Evolutionary conservation across 2,329 filamentous ascomycete species (phyloP).

Genomic region (Penicillium sumatraense): DNA sequence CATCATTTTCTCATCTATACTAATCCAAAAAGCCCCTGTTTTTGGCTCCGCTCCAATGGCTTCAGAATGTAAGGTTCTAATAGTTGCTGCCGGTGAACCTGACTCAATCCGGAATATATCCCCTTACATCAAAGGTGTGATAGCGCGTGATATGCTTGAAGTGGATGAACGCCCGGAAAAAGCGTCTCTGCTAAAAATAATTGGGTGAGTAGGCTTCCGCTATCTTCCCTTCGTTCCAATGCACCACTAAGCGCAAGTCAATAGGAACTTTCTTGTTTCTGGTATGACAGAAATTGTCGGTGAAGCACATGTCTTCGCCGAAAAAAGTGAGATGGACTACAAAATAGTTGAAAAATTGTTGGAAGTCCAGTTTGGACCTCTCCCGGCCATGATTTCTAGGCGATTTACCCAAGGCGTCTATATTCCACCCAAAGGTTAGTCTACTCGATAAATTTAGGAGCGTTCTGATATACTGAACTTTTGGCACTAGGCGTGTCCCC

Average conservation of each 20-base stretch:
- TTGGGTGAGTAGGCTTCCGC: constrained; percentile 7
- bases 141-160: constrained; percentile 15
- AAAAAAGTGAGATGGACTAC: constrained; percentile 32
- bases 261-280: constrained; percentile 24
- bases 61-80: constrained; percentile 10
- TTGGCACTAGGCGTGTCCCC: constrained; percentile 30
- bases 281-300: constrained; percentile 32
- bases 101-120: not conserved
- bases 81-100: constrained; percentile 9
- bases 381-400: constrained; percentile 32
- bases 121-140: constrained; percentile 11
- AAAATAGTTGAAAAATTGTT: constrained; percentile 32
- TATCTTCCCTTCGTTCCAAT: not conserved
- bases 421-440: constrained; percentile 30
- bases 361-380: constrained; percentile 33
- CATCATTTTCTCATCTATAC: not conserved
- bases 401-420: constrained; percentile 34
- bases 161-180: constrained; percentile 18
- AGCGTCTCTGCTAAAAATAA: constrained; percentile 13
- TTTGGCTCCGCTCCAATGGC: constrained; percentile 17
- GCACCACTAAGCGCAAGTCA: not conserved
- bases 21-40: constrained; percentile 10
- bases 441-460: not conserved
- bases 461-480: not conserved
- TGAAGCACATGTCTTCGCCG: constrained; percentile 37